A percentile compares a stretch with the other conserved stretches of the same genome.
Conservation (phyloP, 805 yeast species). For the Candida parachauliodes region DNA sequence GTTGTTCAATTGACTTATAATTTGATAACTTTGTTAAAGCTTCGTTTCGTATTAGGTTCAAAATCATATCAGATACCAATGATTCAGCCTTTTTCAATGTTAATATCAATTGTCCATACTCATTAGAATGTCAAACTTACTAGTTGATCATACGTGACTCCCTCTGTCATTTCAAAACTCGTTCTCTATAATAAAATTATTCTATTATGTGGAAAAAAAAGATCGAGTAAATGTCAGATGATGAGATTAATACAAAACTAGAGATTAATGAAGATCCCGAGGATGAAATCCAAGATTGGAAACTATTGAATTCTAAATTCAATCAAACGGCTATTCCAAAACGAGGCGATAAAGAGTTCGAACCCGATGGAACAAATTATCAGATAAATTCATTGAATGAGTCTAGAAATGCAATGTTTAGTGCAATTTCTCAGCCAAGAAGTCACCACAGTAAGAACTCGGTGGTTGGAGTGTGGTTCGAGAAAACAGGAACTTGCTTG, state of each 20-base stretch:
- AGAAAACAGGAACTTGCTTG: conserved; percentile 19
- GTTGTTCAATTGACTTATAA: conserved; percentile 17
- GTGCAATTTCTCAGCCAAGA: conserved; percentile 52
- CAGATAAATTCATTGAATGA: conserved; percentile 48
- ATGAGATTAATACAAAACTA: neutral
- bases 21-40: conserved; percentile 22
- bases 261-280: conserved; percentile 12
- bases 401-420: conserved; percentile 69
- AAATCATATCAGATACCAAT: conserved; percentile 31
- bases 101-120: neutral
- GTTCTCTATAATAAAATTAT: no score
- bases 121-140: conserved; percentile 1
- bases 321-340: conserved; percentile 43
- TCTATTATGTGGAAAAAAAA: neutral
- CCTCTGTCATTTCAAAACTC: neutral
- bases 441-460: conserved; percentile 48
- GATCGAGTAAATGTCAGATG: conserved; percentile 2
- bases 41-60: conserved; percentile 29
- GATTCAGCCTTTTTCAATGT: conserved; percentile 30
- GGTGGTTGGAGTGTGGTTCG: conserved; percentile 47
- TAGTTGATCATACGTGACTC: neutral
- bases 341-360: conserved; percentile 83
- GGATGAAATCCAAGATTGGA: conserved; percentile 38
- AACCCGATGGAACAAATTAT: conserved; percentile 66
- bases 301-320: conserved; percentile 12